These are phyloP conservation scores for Westerdykella ornata DNA, from an alignment of 2,329 filamentous ascomycete genomes.

Conservation along the genomic window DNA sequence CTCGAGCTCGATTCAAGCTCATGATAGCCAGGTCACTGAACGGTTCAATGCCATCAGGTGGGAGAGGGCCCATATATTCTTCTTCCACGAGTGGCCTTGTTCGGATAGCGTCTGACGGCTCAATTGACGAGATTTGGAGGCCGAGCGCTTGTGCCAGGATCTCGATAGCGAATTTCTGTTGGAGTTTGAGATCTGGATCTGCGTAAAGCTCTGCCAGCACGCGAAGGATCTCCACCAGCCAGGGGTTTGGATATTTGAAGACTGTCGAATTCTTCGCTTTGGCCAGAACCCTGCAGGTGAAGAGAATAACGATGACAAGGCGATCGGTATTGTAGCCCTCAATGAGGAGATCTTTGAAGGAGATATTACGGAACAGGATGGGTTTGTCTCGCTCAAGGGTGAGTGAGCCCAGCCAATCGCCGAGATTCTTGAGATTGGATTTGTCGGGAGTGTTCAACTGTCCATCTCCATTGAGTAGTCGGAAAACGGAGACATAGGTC, in stretches of 20 bases:
- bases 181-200: constrained; percentile 86
- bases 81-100: constrained; percentile 63
- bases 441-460: constrained; percentile 83
- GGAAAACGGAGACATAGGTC: constrained; percentile 79
- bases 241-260: constrained; percentile 92
- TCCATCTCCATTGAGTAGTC: constrained; percentile 82
- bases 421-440: constrained; percentile 85
- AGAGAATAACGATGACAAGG: constrained; percentile 86
- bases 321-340: constrained; percentile 92
- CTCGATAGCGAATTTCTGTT: constrained; percentile 97
- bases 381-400: constrained; percentile 91
- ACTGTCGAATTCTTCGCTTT: constrained; percentile 80
- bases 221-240: constrained; percentile 93
- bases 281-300: constrained; percentile 90
- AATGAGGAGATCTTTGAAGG: constrained; percentile 89
- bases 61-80: constrained; percentile 47
- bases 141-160: constrained; percentile 89
- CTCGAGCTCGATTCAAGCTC: constrained; percentile 58
- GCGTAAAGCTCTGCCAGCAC: constrained; percentile 91
- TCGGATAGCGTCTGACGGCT: constrained; percentile 78
- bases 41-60: constrained; percentile 63
- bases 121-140: constrained; percentile 86
- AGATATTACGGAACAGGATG: constrained; percentile 93
- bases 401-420: constrained; percentile 84
- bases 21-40: constrained; percentile 69